Percentiles rank a stretch among this genome's conserved stretches.
Conservation (phyloP, 768 basidiomycete genomes). For the Mycena vulgaris region DNA sequence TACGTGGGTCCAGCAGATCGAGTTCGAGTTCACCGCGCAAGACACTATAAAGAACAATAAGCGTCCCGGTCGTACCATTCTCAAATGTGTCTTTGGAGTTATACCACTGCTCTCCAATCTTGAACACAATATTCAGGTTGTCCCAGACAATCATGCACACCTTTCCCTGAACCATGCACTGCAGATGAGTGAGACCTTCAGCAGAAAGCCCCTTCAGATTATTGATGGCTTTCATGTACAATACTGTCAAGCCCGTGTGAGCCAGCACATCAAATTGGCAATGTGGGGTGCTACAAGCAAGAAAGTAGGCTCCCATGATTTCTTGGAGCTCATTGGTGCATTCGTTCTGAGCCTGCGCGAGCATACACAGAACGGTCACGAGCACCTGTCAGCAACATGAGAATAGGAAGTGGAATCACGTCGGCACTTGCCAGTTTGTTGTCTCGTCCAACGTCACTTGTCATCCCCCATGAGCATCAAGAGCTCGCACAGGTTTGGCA, state of each 20-base stretch:
- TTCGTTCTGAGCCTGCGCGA: slow-evolving; percentile 41
- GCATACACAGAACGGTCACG: slow-evolving; percentile 37
- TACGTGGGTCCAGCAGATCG: slow-evolving; percentile 24
- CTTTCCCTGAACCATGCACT: slow-evolving; percentile 46
- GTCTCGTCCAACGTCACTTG: neutral
- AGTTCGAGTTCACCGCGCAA: slow-evolving; percentile 26
- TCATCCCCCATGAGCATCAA: slow-evolving; percentile 8
- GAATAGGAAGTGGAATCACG: neutral
- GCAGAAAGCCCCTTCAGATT: slow-evolving; percentile 42
- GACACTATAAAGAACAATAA: neutral
- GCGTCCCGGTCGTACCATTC: slow-evolving; percentile 47
- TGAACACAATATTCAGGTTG: slow-evolving; percentile 30
- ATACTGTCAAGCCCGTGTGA: slow-evolving; percentile 45
- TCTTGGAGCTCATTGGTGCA: slow-evolving; percentile 41
- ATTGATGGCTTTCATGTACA: slow-evolving; percentile 40
- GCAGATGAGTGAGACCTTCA: slow-evolving; percentile 31
- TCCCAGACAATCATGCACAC: slow-evolving; percentile 42
- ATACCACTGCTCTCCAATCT: slow-evolving; percentile 42
- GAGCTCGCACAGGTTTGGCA: slow-evolving; percentile 16
- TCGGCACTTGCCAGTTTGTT: neutral
- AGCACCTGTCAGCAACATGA: slow-evolving; percentile 12
- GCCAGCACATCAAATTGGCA: slow-evolving; percentile 45
- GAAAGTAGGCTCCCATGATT: slow-evolving; percentile 42
- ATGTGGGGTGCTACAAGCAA: slow-evolving; percentile 43
- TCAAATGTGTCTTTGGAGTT: slow-evolving; percentile 47